Evolutionary conservation across 306 rosid species (phyloP).

Genomic region (Canavalia ensiformis): DNA sequence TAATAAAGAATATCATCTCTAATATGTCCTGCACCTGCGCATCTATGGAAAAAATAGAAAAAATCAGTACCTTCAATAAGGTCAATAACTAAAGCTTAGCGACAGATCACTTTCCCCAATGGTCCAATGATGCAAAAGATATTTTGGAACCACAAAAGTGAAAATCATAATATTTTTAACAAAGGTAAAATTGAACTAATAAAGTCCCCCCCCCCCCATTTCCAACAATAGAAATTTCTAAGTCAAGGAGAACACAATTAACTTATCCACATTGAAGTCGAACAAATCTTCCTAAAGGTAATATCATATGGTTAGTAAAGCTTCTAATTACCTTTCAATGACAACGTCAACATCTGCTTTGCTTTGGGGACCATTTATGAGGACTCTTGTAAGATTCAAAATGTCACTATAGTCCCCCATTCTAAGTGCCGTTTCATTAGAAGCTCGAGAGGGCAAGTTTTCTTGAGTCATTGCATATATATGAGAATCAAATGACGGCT

Average conservation of each 20-base stretch:
- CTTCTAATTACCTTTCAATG: slow-evolving; percentile 69
- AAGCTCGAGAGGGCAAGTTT: slow-evolving; percentile 56
- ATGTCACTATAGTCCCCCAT: slow-evolving; percentile 89
- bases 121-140: slow-evolving; percentile 30
- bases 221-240: neutral
- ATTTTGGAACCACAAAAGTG: slow-evolving; percentile 17
- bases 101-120: neutral
- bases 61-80: slow-evolving; percentile 43
- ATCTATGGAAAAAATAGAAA: slow-evolving; percentile 60
- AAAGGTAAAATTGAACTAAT: neutral
- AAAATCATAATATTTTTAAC: neutral
- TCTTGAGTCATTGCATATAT: slow-evolving; percentile 46
- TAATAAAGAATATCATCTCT: slow-evolving; percentile 77
- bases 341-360: slow-evolving; percentile 79
- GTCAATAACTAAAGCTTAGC: neutral
- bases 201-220: neutral
- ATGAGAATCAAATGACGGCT: slow-evolving; percentile 51
- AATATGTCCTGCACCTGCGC: slow-evolving; percentile 81
- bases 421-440: slow-evolving; percentile 70
- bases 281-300: slow-evolving; percentile 9
- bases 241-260: neutral
- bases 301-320: neutral
- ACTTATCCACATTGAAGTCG: slow-evolving; percentile 17
- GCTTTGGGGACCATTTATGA: slow-evolving; percentile 81
- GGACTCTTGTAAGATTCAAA: slow-evolving; percentile 87